Conservation (phyloP, 1,284 basidiomycete genomes). For the Rhodotorula sp. region DNA sequence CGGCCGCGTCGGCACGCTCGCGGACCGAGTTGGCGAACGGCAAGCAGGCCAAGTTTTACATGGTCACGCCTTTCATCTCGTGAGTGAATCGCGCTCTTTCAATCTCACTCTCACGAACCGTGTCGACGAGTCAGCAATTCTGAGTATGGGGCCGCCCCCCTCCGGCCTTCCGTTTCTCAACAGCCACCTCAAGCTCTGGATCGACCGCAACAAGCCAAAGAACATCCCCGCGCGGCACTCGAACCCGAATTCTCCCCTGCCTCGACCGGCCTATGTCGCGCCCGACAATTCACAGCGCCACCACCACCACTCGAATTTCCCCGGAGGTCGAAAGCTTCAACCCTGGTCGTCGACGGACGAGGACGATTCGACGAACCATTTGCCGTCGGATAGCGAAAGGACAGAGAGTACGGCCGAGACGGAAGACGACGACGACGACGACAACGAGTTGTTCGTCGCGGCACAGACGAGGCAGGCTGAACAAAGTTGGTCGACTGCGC, state of each 20-base stretch:
- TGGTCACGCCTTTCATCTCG: slow-evolving; percentile 93
- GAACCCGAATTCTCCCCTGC: neutral
- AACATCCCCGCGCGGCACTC: slow-evolving; percentile 13
- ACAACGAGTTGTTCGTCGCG: slow-evolving; percentile 2
- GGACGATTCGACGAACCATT: slow-evolving; percentile 21
- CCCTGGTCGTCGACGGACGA: slow-evolving; percentile 7
- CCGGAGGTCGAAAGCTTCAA: neutral
- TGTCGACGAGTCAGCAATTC: too few species aligned
- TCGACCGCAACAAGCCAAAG: slow-evolving; percentile 37
- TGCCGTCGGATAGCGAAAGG: slow-evolving; percentile 18
- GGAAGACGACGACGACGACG: slow-evolving; percentile 10
- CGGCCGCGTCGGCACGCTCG: slow-evolving; percentile 50
- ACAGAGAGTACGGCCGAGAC: slow-evolving; percentile 6
- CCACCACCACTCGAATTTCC: neutral
- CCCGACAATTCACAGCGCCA: neutral
- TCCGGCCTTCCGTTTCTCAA: too few species aligned
- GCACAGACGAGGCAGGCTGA: neutral
- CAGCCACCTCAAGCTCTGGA: slow-evolving; percentile 44
- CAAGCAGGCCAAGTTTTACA: slow-evolving; percentile 75
- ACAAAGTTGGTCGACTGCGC: slow-evolving; percentile 20
- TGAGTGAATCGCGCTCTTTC: slow-evolving; percentile 52
- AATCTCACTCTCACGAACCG: neutral
- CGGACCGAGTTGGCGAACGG: slow-evolving; percentile 49
- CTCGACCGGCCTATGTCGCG: neutral
- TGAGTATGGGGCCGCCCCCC: too few species aligned